These are phyloP conservation scores for Sarocladium brachiariae DNA, from an alignment of 2,329 filamentous ascomycete genomes.

Conservation along the genomic window DNA sequence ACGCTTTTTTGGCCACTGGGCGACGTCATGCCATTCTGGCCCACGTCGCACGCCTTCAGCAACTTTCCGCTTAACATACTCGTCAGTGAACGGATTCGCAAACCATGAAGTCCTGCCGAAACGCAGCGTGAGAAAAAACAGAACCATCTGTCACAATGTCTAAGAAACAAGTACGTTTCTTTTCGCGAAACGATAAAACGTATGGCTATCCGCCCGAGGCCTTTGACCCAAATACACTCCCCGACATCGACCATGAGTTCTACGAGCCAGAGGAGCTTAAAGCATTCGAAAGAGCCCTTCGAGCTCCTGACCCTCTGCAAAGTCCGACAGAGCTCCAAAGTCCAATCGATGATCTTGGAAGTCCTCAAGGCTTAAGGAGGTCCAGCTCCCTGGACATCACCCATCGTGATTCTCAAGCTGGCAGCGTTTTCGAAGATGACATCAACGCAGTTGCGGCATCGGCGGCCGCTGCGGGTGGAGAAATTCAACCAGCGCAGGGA, in stretches of 20 bases:
- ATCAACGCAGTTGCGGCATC: slow-evolving; percentile 30
- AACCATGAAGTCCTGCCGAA: not conserved
- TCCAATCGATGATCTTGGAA: slow-evolving; percentile 43
- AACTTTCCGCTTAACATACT: not conserved
- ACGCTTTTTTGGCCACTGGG: slow-evolving; percentile 7
- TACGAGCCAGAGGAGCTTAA: slow-evolving; percentile 63
- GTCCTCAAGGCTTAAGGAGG: slow-evolving; percentile 32
- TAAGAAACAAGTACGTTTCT: slow-evolving; percentile 17
- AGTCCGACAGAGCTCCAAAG: slow-evolving; percentile 67
- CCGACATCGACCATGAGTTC: slow-evolving; percentile 77
- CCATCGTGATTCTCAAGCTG: slow-evolving; percentile 31
- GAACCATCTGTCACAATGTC: slow-evolving; percentile 8
- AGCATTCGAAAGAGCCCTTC: slow-evolving; percentile 73
- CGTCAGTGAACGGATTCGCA: not conserved
- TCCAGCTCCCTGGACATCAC: slow-evolving; percentile 35
- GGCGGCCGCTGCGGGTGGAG: slow-evolving; percentile 31
- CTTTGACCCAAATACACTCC: slow-evolving; percentile 63
- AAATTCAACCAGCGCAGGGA: slow-evolving; percentile 21
- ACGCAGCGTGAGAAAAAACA: not conserved
- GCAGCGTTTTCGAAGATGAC: slow-evolving; percentile 23
- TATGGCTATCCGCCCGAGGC: slow-evolving; percentile 56
- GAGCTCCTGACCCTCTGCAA: slow-evolving; percentile 70
- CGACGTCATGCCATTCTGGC: slow-evolving; percentile 6
- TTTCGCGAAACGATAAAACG: slow-evolving; percentile 20
- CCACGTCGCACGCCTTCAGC: not conserved